Base-by-base conservation (phyloP, 495 filamentous ascomycete genomes). In the Penicillium ochrochloron region DNA sequence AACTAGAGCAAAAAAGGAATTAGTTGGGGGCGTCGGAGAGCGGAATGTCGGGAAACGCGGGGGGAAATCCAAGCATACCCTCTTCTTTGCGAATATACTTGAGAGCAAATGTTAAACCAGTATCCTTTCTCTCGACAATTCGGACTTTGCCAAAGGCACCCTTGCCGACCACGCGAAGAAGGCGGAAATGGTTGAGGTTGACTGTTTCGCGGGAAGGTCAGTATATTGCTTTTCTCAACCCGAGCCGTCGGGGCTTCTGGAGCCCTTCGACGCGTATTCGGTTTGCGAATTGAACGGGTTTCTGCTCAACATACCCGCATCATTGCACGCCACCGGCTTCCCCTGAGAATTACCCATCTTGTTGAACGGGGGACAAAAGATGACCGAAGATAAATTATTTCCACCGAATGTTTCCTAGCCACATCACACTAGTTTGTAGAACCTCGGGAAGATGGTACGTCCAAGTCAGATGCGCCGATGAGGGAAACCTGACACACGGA, bases 1-100 rank as follows among this genome's bases (percentile, higher is more conserved):
- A 68, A 99, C 94, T 97, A 72, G 48, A 60, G 59, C 19, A 35
- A n/a, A n/a, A 27, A 27, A 25, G 14, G 5, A 48, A 55, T 67
- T 59, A 62, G 41, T 33, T 17, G 37, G 15, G 25, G 29, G 37
- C 15, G 41, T 14, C 39, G 29, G 10, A n/a, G 11, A 8, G 33
- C 31, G 5, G 19, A 23, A 56, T 35, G 2, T 52, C n/a, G 11
- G 10, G 33, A 27, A 25, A 52, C 68, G 54, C 25, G 27, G 60
- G 25, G 44, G 31, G 21, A n/a, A 41, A 33, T 78, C 17, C 5
- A 19, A 67, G 33, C 89, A 59, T 70, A 96, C 94, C 91, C 85
- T 99, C 95, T 90, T 99, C 95, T 85, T 98, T 98, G 48, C 95
- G 89, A 57, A 99, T 98, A 76, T 99, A 98, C 73, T 98, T 99